Conservation (phyloP, 1,284 basidiomycete genomes). For the Clitocybe nebularis region DNA sequence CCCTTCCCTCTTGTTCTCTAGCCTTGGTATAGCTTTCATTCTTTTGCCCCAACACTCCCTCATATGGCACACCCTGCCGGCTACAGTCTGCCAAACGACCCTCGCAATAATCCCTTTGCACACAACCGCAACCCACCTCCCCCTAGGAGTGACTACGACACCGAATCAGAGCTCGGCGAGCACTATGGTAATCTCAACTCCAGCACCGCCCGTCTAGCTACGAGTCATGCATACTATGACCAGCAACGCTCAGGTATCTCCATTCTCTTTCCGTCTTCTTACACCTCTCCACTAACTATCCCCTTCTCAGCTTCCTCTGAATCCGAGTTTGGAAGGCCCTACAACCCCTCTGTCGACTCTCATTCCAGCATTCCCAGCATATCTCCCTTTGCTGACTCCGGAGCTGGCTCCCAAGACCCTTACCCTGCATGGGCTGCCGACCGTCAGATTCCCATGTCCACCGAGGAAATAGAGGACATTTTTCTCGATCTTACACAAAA, state of each 20-base stretch:
- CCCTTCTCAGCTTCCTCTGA: slow-evolving; percentile 28
- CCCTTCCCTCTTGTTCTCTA: slow-evolving; percentile 14
- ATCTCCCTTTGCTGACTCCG: slow-evolving; percentile 58
- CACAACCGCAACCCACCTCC: slow-evolving; percentile 16
- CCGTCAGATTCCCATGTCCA: slow-evolving; percentile 93
- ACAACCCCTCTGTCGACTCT: slow-evolving; percentile 52
- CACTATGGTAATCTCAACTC: slow-evolving; percentile 51
- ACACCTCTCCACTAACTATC: slow-evolving; percentile 9
- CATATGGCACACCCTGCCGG: slow-evolving; percentile 28
- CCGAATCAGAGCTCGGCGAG: slow-evolving; percentile 50
- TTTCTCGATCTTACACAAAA: slow-evolving; percentile 98
- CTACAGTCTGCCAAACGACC: slow-evolving; percentile 25
- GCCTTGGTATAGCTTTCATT: no score
- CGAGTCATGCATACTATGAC: slow-evolving; percentile 46
- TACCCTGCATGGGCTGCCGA: slow-evolving; percentile 96
- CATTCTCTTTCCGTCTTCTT: slow-evolving; percentile 3
- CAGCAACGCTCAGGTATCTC: slow-evolving; percentile 25
- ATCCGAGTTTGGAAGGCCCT: slow-evolving; percentile 45
- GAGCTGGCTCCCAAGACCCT: slow-evolving; percentile 59
- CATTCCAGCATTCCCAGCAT: slow-evolving; percentile 53
- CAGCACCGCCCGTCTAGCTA: slow-evolving; percentile 53
- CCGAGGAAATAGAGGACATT: slow-evolving; percentile 98
- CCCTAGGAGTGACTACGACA: slow-evolving; percentile 18
- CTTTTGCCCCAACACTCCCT: slow-evolving; percentile 18
- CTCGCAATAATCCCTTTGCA: slow-evolving; percentile 30